Evolutionary conservation across 257 asterid species (phyloP).

Genomic region (Euphrasia confusa): DNA sequence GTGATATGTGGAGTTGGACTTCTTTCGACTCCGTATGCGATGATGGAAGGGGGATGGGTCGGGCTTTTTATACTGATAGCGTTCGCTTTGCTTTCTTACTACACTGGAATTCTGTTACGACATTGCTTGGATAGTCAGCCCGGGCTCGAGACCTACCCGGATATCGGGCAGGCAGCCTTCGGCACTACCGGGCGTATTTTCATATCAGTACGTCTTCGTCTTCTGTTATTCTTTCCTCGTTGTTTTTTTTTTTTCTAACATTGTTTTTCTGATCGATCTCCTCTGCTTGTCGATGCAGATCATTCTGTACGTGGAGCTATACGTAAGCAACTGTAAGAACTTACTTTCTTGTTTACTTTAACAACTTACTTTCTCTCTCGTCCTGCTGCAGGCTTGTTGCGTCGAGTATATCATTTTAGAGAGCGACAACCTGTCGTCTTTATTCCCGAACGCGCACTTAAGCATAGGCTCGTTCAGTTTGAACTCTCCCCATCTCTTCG

Average conservation of each 20-base stretch:
- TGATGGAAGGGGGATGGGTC: slow-evolving; percentile 86
- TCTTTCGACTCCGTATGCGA: slow-evolving; percentile 91
- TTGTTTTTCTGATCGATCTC: slow-evolving; percentile 7
- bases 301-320: slow-evolving; percentile 75
- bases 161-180: slow-evolving; percentile 96
- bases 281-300: slow-evolving; percentile 58
- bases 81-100: slow-evolving; percentile 66
- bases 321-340: slow-evolving; percentile 50
- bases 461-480: slow-evolving; percentile 50
- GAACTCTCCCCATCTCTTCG: slow-evolving; percentile 64
- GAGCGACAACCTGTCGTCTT: slow-evolving; percentile 73
- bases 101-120: slow-evolving; percentile 84
- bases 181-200: slow-evolving; percentile 64
- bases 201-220: slow-evolving; percentile 82
- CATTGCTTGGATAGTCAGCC: slow-evolving; percentile 90
- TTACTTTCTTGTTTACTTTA: background rate
- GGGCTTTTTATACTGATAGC: slow-evolving; percentile 65
- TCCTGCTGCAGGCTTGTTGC: slow-evolving; percentile 70
- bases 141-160: slow-evolving; percentile 91
- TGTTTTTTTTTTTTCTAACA: no score
- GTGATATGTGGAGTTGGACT: slow-evolving; percentile 95
- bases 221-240: background rate
- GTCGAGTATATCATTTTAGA: slow-evolving; percentile 89
- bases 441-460: slow-evolving; percentile 77
- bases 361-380: background rate